A percentile compares a stretch with the other conserved stretches of the same genome.
Evolutionary conservation across 116 monocot genomes (phyloP).

Genomic region (Thalassia testudinum): DNA sequence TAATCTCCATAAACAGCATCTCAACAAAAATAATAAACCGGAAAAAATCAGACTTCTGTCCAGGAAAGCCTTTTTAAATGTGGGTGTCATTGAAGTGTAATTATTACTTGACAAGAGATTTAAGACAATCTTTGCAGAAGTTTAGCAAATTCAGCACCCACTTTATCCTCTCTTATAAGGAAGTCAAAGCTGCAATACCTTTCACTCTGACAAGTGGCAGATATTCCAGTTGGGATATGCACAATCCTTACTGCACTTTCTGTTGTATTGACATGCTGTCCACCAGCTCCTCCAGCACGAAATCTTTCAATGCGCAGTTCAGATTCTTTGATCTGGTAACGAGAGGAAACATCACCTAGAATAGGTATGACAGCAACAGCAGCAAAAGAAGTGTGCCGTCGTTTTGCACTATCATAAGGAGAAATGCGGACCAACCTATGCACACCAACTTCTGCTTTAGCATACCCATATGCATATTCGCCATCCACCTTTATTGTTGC

Average conservation of each 20-base stretch:
- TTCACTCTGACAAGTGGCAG: conserved; percentile 96
- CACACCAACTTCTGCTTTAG: conserved; percentile 95
- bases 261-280: conserved; percentile 89
- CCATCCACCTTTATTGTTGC: conserved; percentile 92
- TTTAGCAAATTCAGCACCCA: too few species aligned
- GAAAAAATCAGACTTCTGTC: too few species aligned
- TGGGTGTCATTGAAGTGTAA: too few species aligned
- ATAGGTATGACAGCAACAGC: conserved; percentile 98
- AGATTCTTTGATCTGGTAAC: conserved; percentile 79
- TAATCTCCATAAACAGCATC: too few species aligned
- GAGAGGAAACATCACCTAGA: conserved; percentile 49
- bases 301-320: conserved; percentile 94
- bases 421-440: conserved; percentile 93
- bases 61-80: too few species aligned
- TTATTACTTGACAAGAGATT: too few species aligned
- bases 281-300: conserved; percentile 88
- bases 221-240: conserved; percentile 84
- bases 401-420: conserved; percentile 89
- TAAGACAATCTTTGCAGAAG: too few species aligned
- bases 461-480: conserved; percentile 85
- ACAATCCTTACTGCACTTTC: conserved; percentile 95
- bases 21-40: too few species aligned
- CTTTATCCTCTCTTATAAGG: too few species aligned
- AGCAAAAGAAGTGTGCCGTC: conserved; percentile 91
- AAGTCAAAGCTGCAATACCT: conserved; percentile 24